Conservation (phyloP, 331 rosid genomes). For the Saraca asoca region DNA sequence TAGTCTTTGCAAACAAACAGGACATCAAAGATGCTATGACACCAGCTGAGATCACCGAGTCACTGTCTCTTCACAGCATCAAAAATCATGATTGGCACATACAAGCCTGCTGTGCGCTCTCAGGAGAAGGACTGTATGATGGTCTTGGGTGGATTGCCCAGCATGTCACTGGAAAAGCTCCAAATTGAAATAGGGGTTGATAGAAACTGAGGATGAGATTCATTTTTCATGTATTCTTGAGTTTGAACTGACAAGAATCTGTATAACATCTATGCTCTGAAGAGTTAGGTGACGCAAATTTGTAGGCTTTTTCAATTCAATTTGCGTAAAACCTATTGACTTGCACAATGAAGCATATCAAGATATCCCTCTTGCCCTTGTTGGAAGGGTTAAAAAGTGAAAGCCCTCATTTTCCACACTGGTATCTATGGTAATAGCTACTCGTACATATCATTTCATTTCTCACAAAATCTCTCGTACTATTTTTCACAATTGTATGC, state of each 20-base stretch:
- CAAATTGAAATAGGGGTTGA: slow-evolving; percentile 44
- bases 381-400: too few species aligned
- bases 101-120: slow-evolving; percentile 95
- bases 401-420: too few species aligned
- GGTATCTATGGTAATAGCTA: not conserved
- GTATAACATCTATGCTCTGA: slow-evolving; percentile 47
- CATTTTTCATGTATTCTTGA: slow-evolving; percentile 36
- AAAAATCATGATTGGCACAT: slow-evolving; percentile 99
- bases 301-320: slow-evolving; percentile 18
- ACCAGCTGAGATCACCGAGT: slow-evolving; percentile 95
- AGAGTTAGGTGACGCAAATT: slow-evolving; percentile 29
- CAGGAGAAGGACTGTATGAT: slow-evolving; percentile 92
- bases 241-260: slow-evolving; percentile 37
- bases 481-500: too few species aligned
- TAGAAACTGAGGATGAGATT: not conserved
- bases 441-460: too few species aligned
- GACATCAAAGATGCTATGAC: slow-evolving; percentile 99
- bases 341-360: slow-evolving; percentile 22
- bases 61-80: slow-evolving; percentile 91
- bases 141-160: slow-evolving; percentile 97
- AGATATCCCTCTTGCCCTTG: not conserved
- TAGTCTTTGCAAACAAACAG: slow-evolving; percentile 91
- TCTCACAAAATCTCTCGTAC: too few species aligned
- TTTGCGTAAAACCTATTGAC: slow-evolving; percentile 25
- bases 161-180: slow-evolving; percentile 74